Percentiles rank a stretch among this genome's conserved stretches.
phyloP scores from a whole-genome alignment of 116 monocot genomes.

The Dioscorea cayenensis region DNA sequence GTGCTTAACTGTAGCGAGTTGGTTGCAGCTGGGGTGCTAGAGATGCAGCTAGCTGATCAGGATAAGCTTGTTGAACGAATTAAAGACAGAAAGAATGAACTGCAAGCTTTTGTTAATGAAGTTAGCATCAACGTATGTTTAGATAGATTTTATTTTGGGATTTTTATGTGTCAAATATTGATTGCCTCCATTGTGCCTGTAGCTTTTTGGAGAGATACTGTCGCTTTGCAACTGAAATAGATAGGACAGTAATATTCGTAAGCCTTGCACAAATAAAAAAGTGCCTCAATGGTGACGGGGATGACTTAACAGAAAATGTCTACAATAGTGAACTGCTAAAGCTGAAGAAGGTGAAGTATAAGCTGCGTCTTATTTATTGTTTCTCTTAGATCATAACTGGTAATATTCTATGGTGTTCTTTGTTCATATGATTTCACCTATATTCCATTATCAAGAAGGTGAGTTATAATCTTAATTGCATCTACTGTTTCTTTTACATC shows the following conservation, averaged over 20 bases:
- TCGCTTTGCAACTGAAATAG: slow-evolving; percentile 61
- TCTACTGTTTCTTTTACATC: too few relatives aligned
- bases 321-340: slow-evolving; percentile 60
- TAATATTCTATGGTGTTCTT: too few relatives aligned
- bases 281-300: slow-evolving; percentile 89
- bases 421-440: too few relatives aligned
- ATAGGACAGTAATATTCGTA: slow-evolving; percentile 54
- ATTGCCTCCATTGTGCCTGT: not conserved
- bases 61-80: slow-evolving; percentile 54
- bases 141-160: not conserved
- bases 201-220: slow-evolving; percentile 42
- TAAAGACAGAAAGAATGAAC: slow-evolving; percentile 59
- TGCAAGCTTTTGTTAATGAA: slow-evolving; percentile 78
- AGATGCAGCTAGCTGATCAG: slow-evolving; percentile 53
- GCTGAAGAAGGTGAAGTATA: slow-evolving; percentile 49
- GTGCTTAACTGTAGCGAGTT: too few relatives aligned
- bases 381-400: too few relatives aligned
- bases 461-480: too few relatives aligned
- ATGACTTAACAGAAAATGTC: slow-evolving; percentile 55
- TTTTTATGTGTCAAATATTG: not conserved
- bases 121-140: slow-evolving; percentile 72
- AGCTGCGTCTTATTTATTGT: too few relatives aligned
- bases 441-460: too few relatives aligned
- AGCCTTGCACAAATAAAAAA: slow-evolving; percentile 71
- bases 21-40: slow-evolving; percentile 51